Evolutionary conservation across 805 yeast genomes (phyloP).

Genomic region (Saccharomycopsis olivae): DNA sequence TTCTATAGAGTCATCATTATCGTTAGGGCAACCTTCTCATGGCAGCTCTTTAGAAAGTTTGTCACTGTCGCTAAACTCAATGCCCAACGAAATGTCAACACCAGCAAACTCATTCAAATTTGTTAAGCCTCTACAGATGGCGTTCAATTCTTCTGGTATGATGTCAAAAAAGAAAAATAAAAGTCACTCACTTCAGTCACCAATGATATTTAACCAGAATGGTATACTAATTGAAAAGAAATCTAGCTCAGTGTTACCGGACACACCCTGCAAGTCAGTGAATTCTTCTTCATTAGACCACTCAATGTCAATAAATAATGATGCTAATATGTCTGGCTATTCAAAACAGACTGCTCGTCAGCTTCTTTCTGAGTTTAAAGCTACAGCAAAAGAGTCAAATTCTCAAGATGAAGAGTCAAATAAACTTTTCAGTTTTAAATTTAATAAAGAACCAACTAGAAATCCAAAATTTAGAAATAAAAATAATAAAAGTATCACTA

Average conservation of each 20-base stretch:
- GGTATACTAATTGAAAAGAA: slow-evolving; percentile 15
- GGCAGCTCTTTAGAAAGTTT: slow-evolving; percentile 6
- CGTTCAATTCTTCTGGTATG: slow-evolving; percentile 67
- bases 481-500: not conserved
- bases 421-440: not conserved
- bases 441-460: not conserved
- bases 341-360: slow-evolving; percentile 8
- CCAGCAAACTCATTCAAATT: slow-evolving; percentile 41
- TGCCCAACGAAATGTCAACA: slow-evolving; percentile 7
- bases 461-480: not conserved
- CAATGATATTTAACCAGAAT: slow-evolving; percentile 15
- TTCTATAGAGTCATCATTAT: slow-evolving; percentile 11
- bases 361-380: slow-evolving; percentile 10
- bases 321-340: not conserved
- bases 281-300: slow-evolving; percentile 2
- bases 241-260: slow-evolving; percentile 4
- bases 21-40: slow-evolving; percentile 7
- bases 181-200: slow-evolving; percentile 18
- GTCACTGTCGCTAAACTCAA: not conserved
- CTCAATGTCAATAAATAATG: not conserved
- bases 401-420: not conserved
- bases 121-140: slow-evolving; percentile 79
- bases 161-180: slow-evolving; percentile 47
- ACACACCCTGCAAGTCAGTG: slow-evolving; percentile 16
- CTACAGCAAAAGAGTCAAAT: not conserved